phyloP scores from a whole-genome alignment of 2,329 filamentous ascomycete species.

The Beauveria sp. region DNA sequence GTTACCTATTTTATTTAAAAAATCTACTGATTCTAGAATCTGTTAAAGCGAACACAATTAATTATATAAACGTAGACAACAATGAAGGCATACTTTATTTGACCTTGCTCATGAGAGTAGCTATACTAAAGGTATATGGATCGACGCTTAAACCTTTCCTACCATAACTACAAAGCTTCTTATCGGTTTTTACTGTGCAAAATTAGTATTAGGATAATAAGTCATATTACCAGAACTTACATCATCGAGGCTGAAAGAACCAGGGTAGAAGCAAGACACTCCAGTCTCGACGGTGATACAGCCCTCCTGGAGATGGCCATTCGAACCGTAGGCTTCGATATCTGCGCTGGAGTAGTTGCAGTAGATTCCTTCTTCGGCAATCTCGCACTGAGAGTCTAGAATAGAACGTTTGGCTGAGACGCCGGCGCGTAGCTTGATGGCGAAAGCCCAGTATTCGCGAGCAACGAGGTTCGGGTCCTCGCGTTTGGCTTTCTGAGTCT shows the following conservation, averaged over 20 bases:
- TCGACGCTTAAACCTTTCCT: neutral
- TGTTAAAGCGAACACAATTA: neutral
- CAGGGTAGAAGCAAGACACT: neutral
- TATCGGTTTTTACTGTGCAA: neutral
- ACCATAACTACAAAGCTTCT: neutral
- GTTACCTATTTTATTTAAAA: neutral
- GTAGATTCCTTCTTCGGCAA: neutral
- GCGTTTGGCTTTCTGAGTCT: neutral
- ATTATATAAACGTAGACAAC: neutral
- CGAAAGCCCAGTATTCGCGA: neutral
- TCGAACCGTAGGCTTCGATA: neutral
- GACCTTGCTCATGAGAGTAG: neutral
- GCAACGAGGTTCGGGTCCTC: neutral
- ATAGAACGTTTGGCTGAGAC: neutral
- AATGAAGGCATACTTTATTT: neutral
- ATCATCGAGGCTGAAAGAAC: neutral
- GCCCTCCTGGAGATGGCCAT: neutral
- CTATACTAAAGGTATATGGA: neutral
- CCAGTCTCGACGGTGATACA: neutral
- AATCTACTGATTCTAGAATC: neutral
- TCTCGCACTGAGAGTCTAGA: neutral
- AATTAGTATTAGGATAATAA: neutral
- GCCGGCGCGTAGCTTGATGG: neutral
- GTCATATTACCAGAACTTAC: neutral
- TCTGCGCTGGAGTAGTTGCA: neutral